These are phyloP conservation scores for Zygotorulaspora mrakii DNA, from an alignment of 1,139 yeast species.

Conservation along the genomic window DNA sequence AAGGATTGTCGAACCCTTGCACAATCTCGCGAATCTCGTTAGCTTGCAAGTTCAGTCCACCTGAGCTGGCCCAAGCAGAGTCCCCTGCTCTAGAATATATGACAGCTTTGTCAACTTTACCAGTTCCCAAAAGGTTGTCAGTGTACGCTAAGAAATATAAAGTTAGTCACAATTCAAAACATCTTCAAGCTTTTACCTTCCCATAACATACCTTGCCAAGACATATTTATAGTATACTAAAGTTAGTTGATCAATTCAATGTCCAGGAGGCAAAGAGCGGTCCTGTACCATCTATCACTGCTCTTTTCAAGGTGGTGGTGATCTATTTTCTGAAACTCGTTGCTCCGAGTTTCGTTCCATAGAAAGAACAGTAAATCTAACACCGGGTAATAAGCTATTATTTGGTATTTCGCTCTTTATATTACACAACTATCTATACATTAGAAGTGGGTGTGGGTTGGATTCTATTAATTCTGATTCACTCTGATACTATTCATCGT, in stretches of 20 bases:
- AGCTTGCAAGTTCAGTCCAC: slow-evolving; percentile 62
- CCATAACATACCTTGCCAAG: slow-evolving; percentile 43
- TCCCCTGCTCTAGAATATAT: slow-evolving; percentile 94
- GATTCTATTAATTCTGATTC: too few relatives aligned
- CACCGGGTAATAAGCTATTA: slow-evolving; percentile 6
- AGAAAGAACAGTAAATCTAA: neutral
- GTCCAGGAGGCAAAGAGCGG: too few relatives aligned
- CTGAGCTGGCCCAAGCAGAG: slow-evolving; percentile 87
- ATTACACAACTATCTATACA: neutral
- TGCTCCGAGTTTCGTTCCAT: neutral
- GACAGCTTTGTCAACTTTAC: slow-evolving; percentile 87
- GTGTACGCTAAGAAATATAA: slow-evolving; percentile 61
- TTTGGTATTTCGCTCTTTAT: neutral
- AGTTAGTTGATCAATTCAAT: neutral
- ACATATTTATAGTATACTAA: slow-evolving; percentile 28
- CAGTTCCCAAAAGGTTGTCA: slow-evolving; percentile 81
- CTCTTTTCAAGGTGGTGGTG: neutral
- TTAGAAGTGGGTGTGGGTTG: too few relatives aligned
- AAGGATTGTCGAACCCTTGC: slow-evolving; percentile 74
- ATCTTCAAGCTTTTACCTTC: neutral
- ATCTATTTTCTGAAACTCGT: neutral
- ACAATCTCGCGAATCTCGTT: slow-evolving; percentile 74
- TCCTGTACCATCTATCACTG: neutral
- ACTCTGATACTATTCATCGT: slow-evolving; percentile 46
- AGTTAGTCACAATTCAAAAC: slow-evolving; percentile 14